Base-by-base conservation (phyloP, 2,329 filamentous ascomycete species). In the Kalaharituber pfeilii region DNA sequence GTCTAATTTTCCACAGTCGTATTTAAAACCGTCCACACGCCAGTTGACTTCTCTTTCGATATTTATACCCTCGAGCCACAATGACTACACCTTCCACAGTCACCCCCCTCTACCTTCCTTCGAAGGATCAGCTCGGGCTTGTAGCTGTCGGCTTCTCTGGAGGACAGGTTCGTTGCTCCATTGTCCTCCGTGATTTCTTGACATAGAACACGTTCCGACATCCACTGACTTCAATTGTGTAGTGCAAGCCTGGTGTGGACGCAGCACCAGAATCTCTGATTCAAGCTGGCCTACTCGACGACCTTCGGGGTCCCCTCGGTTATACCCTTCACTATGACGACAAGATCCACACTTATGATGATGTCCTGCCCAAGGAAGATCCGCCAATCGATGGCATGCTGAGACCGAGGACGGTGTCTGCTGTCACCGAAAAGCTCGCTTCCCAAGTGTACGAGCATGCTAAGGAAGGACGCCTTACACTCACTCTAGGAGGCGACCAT, bases 111-210 rank as follows among this genome's bases (percentile, higher is more conserved):
- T 96, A 95, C 72, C 82, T 96, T 63, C 75, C 81, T 60, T 75
- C 81, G 66, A 78, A 80, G 28, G 76, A 84, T 66, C 81, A 96
- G 65, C 75, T 98, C 60, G 91, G 89, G 59, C 78, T 98, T 54
- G 86, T 96, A 33, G 87, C 89, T 50, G 91, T 96, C 33, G 89
- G 89, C 59, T 98, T 96, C 74, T 94, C 87, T 53, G 89, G 89
- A 62, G 91, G 91, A 55, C 91, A 95, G 79, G 87, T 91, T 79
- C 63, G 74, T 65, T 52, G 51, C 25, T 25, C 33, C 7, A 39
- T 39, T 39, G 4, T 18, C 5, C n/a, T n/a, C n/a, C n/a, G n/a
- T n/a, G n/a, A n/a, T n/a, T n/a, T n/a, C n/a, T 36, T 36, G n/a
- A 9, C 30, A 36, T n/a, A 36, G 9, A 36, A 36, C 9, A 36